These are phyloP conservation scores for Raffaelea deltoideospora DNA, from an alignment of 2,329 filamentous ascomycete species.

Conservation along the genomic window DNA sequence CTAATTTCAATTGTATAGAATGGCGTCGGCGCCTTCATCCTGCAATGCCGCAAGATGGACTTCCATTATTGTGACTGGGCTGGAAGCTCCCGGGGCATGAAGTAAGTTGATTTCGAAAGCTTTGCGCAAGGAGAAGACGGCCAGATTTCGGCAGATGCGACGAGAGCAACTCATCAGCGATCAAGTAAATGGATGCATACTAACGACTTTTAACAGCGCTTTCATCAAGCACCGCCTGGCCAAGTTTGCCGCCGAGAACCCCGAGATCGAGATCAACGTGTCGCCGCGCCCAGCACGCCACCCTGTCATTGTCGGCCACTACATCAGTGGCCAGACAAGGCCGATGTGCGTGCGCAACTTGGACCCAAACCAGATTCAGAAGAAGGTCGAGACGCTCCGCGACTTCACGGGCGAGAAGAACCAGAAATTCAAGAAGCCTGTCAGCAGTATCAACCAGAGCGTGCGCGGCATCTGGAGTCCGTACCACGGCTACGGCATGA, in stretches of 20 bases:
- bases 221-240: slow-evolving; percentile 70
- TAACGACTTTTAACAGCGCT: too few relatives aligned
- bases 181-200: too few relatives aligned
- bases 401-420: slow-evolving; percentile 65
- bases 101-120: slow-evolving; percentile 35
- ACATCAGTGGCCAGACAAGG: slow-evolving; percentile 81
- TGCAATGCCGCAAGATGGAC: slow-evolving; percentile 91
- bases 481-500: slow-evolving; percentile 46
- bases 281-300: slow-evolving; percentile 83
- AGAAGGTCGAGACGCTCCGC: slow-evolving; percentile 61
- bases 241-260: slow-evolving; percentile 65
- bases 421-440: slow-evolving; percentile 45
- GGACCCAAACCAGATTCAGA: slow-evolving; percentile 61
- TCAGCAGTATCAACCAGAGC: slow-evolving; percentile 48
- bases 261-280: slow-evolving; percentile 80
- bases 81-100: slow-evolving; percentile 88
- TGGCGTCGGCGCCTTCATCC: slow-evolving; percentile 89
- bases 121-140: neutral
- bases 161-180: too few relatives aligned
- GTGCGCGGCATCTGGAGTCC: slow-evolving; percentile 59
- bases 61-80: slow-evolving; percentile 97
- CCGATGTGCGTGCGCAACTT: slow-evolving; percentile 81
- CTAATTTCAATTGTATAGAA: slow-evolving; percentile 42
- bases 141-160: too few relatives aligned
- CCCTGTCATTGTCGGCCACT: slow-evolving; percentile 76